Evolutionary conservation across 2,329 filamentous ascomycete genomes (phyloP), one percentile per base, ranked within the genome.

Genomic region (Teratosphaeria epicoccoides): DNA sequence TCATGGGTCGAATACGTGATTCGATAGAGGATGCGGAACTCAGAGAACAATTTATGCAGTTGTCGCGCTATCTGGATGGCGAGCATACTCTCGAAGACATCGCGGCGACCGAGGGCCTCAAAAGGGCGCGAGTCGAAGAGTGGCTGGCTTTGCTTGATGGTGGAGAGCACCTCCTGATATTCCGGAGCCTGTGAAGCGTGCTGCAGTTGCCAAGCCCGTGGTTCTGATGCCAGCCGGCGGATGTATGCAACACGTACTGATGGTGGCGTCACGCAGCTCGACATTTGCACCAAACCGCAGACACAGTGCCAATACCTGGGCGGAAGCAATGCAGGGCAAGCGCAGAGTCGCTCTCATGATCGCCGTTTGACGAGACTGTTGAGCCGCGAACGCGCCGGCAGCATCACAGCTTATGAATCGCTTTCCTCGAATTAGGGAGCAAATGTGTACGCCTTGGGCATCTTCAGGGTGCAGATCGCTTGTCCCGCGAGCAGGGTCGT

Each of bases 11-110:
- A 23, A 46, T 61, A 5, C 49, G 43, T 24, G 50, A 26, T 11
- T 47, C 48, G 6, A 28, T 64, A 1, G 48, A 45, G 2, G 76
- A 82, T 56, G 72, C 74, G 14, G 79, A 82, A 53, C 68, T 87
- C 12, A 76, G 80, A 43, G 77, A 81, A 52, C 77, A 80, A 46
- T 95, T 89, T 85, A 79, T 81, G 2, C 73, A 78, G 44, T 82
- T 95, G 60, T 78, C 84, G 61, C 88, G 86, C 67, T 93, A 96
- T 68, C 88, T 97, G 61, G 90, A 97, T 66, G 93, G 93, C 1
- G 79, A 78, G 52, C 83, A 85, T 63, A 84, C 90, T 2, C 75
- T 97, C 54, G 93, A 98, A 71, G 83, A 90, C 60, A 85, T 98
- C 58, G 81, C 86, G 1, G 73, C 93, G n/a, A 28, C 2, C 4